Conservation (phyloP, 352 stramenopile species). For the Phytophthora sp. region DNA sequence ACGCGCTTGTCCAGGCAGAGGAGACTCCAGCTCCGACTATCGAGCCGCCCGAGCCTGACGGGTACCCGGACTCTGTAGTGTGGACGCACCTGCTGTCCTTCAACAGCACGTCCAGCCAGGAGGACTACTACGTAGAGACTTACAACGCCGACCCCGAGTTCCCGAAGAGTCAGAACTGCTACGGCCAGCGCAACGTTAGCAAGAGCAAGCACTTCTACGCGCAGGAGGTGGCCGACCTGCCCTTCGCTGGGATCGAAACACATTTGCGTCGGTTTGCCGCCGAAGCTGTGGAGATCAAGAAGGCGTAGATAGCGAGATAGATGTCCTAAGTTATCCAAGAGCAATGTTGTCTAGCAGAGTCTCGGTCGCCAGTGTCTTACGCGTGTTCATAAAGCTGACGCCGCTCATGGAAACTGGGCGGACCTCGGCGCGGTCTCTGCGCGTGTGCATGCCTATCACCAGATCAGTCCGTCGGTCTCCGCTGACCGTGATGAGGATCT, state of each 20-base stretch:
- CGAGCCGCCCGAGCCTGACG: constrained; percentile 26
- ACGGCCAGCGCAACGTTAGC: constrained; percentile 48
- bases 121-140: constrained; percentile 61
- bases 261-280: constrained; percentile 31
- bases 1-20: constrained; percentile 15
- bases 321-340: constrained; percentile 19
- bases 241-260: constrained; percentile 30
- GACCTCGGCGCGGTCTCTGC: constrained; percentile 5
- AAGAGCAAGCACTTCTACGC: constrained; percentile 33
- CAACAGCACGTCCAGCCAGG: constrained; percentile 38
- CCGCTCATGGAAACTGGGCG: background rate
- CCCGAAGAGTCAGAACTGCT: constrained; percentile 65
- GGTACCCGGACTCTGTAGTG: constrained; percentile 55
- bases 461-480: no score
- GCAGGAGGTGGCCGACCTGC: constrained; percentile 21
- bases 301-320: constrained; percentile 11
- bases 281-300: constrained; percentile 28
- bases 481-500: no score
- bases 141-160: constrained; percentile 52
- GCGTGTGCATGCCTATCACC: constrained; percentile 26
- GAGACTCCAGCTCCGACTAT: constrained; percentile 31
- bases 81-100: constrained; percentile 80
- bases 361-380: constrained; percentile 2
- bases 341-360: background rate
- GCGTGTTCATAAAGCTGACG: background rate